Evolutionary conservation across 2,329 filamentous ascomycete genomes (phyloP), one percentile per base, ranked within the genome.

Genomic region (Pseudogymnoascus sp.): DNA sequence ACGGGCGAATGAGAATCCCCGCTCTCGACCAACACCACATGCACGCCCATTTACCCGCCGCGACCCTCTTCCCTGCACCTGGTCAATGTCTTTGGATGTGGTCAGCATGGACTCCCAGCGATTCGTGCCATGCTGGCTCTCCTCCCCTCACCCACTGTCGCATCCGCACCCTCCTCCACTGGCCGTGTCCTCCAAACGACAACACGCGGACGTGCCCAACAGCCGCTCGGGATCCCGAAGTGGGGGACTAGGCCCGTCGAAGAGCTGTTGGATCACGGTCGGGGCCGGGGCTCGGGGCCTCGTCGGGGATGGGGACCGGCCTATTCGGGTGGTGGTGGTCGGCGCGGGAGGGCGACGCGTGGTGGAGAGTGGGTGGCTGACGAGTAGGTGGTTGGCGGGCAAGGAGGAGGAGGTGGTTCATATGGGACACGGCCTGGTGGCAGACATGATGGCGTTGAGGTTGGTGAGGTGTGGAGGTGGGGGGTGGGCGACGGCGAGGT

Each of bases 401-500:
- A 29, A 52, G 23, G 43, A 31, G 8, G 38, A 49, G 43, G 21
- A 2, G 41, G 12, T n/a, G 23, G 43, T 49, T 49, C 43, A 29
- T 6, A 10, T 14, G 43, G 14, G 43, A 29, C 23, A 29, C 21
- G 43, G 43, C 23, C 43, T n/a, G 41, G 23, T n/a, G 6, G 29
- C 7, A 29, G 23, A 49, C 43, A 49, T 52, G 45, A 29, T 52
- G 45, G 45, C 45, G 45, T 62, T 26, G 45, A 43, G 19, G 61
- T 45, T 49, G 37, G 38, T 37, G 43, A 31, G 52, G 23, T 31
- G n/a, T 38, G 35, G 43, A 31, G 33, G 31, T 38, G 26, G 45
- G 21, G 29, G 37, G 26, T 49, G 35, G 38, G 33, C 29, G 65
- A 66, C 61, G 63, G 62, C 59, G 62, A 66, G 65, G 23, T 49